phyloP scores from a whole-genome alignment of 768 basidiomycete genomes.

The Leccinum subgranulosum region DNA sequence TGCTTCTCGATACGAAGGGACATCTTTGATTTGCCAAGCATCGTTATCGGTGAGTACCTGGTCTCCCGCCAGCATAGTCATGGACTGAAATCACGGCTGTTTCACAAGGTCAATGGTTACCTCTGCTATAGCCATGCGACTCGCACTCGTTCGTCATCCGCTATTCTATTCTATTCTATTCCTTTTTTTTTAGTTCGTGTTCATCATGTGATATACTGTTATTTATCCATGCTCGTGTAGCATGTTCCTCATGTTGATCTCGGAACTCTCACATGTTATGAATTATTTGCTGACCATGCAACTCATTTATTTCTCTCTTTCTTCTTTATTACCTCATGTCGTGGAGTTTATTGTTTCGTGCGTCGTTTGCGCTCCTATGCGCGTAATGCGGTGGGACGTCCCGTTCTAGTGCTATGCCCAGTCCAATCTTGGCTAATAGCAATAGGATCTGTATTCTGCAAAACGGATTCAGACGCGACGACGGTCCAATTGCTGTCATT shows the following conservation, averaged over 20 bases:
- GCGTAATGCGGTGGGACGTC: neutral
- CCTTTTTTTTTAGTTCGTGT: neutral
- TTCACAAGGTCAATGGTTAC: constrained; percentile 81
- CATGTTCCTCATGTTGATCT: neutral
- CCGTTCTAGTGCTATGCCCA: neutral
- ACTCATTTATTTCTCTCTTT: neutral
- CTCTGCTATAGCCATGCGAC: constrained; percentile 51
- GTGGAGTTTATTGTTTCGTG: constrained; percentile 1
- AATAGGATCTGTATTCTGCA: neutral
- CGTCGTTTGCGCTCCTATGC: neutral
- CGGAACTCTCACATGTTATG: constrained; percentile 1
- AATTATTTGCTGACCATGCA: neutral
- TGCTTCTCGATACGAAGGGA: constrained; percentile 96
- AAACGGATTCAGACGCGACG: neutral
- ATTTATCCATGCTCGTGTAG: constrained; percentile 6
- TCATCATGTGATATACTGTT: constrained; percentile 13
- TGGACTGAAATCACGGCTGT: neutral
- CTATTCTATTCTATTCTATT: neutral
- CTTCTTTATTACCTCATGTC: neutral
- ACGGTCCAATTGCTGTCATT: neutral
- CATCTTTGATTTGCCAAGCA: constrained; percentile 84
- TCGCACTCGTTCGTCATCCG: neutral
- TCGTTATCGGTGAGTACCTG: constrained; percentile 69
- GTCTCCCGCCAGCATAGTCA: neutral
- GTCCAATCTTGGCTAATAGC: neutral